Evolutionary conservation across 495 filamentous ascomycete genomes (phyloP).

Genomic region (Neurospora sp.): DNA sequence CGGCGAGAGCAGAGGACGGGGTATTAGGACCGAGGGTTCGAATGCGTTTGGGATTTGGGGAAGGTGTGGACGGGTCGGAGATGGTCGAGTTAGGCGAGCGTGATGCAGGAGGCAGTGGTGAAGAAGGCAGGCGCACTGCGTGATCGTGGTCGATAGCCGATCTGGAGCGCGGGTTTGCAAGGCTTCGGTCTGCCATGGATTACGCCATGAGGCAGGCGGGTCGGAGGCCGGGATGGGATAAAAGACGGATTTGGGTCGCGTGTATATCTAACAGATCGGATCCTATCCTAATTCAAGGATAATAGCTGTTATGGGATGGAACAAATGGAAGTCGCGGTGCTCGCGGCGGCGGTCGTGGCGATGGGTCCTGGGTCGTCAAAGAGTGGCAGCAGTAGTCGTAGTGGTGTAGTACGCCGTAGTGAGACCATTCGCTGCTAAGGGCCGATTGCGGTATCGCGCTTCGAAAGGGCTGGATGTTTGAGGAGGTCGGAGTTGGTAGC

Average conservation of each 20-base stretch:
- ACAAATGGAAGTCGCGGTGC: background rate
- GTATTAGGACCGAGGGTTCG: background rate
- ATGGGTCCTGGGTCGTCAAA: background rate
- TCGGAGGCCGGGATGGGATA: slow-evolving; percentile 4
- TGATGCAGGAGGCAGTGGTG: background rate
- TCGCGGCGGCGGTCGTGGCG: background rate
- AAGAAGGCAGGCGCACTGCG: slow-evolving; percentile 29
- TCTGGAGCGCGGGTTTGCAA: slow-evolving; percentile 41
- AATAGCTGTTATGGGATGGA: background rate
- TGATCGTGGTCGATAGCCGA: slow-evolving; percentile 41
- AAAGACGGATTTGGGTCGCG: background rate
- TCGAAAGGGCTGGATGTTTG: background rate
- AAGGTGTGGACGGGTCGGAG: slow-evolving; percentile 7
- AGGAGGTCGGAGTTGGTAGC: background rate
- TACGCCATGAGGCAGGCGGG: slow-evolving; percentile 41
- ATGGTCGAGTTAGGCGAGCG: slow-evolving; percentile 7
- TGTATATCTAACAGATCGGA: background rate
- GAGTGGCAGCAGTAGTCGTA: background rate
- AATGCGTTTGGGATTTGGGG: background rate
- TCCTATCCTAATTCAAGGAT: background rate
- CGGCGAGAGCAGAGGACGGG: background rate
- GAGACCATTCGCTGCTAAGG: background rate
- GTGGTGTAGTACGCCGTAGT: background rate
- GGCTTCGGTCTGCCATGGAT: slow-evolving; percentile 49
- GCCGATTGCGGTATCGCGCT: background rate